Conservation (phyloP, 805 yeast species). For the Starmera dryadoides region DNA sequence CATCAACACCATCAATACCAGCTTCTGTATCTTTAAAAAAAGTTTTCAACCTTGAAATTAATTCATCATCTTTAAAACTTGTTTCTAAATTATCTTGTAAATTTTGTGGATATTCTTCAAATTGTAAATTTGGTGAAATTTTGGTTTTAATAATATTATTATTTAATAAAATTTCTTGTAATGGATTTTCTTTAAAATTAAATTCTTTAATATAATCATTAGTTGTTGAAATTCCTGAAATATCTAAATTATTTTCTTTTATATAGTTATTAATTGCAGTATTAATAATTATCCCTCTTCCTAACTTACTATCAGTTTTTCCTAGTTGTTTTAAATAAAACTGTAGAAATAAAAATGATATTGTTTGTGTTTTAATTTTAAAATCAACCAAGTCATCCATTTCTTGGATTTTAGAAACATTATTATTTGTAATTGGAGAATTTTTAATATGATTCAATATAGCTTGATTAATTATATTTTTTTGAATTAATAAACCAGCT, state of each 20-base stretch:
- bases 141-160: slow-evolving; percentile 12
- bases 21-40: slow-evolving; percentile 19
- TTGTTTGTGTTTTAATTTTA: slow-evolving; percentile 14
- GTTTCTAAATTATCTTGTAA: slow-evolving; percentile 1
- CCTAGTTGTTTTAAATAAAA: slow-evolving; percentile 5
- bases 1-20: slow-evolving; percentile 15
- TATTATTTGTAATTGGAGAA: background rate
- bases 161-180: slow-evolving; percentile 23
- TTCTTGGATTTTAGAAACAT: background rate
- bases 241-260: background rate
- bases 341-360: slow-evolving; percentile 11
- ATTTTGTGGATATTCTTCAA: slow-evolving; percentile 5
- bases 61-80: slow-evolving; percentile 12
- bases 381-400: slow-evolving; percentile 8
- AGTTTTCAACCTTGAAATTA: slow-evolving; percentile 17
- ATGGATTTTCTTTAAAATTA: slow-evolving; percentile 11
- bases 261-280: background rate
- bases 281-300: slow-evolving; percentile 5
- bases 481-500: slow-evolving; percentile 13
- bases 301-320: background rate
- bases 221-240: slow-evolving; percentile 1
- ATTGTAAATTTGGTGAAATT: slow-evolving; percentile 12
- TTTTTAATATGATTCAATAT: background rate
- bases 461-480: slow-evolving; percentile 5
- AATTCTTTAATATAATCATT: slow-evolving; percentile 10